Percentiles rank a stretch among this genome's conserved stretches.
These are phyloP conservation scores for Solanum lycopersicoides DNA, from an alignment of 257 asterid species.

Conservation along the genomic window DNA sequence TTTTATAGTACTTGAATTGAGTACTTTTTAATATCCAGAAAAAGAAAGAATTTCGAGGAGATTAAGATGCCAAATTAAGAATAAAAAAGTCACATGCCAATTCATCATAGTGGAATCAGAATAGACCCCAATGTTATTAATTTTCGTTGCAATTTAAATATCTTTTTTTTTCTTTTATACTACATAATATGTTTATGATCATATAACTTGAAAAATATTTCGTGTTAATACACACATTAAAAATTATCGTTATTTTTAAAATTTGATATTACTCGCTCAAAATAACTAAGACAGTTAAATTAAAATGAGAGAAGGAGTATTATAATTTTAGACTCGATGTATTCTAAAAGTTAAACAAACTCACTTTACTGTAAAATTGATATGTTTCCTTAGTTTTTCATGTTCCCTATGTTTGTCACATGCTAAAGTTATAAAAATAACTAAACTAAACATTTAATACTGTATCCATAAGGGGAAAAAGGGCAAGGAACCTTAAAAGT, in stretches of 20 bases:
- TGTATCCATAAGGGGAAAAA: neutral
- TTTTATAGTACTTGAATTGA: neutral
- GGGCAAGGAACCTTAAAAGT: neutral
- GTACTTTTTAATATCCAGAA: neutral
- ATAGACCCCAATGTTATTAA: neutral
- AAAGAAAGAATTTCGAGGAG: neutral
- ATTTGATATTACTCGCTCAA: too few relatives aligned
- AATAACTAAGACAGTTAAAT: neutral
- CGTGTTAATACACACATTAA: fast-evolving
- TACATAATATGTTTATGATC: neutral
- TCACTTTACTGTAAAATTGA: neutral
- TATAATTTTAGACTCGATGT: neutral
- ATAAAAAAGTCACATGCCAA: neutral
- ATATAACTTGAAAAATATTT: neutral
- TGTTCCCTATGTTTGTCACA: neutral
- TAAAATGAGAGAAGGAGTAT: neutral
- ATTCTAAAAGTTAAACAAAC: neutral
- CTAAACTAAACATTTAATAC: neutral
- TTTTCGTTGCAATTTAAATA: neutral
- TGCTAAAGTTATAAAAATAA: neutral
- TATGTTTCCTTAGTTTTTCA: neutral
- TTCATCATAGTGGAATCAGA: neutral
- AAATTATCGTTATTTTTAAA: neutral
- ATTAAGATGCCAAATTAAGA: neutral
- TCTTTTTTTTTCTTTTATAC: neutral